Conservation (phyloP, 495 filamentous ascomycete genomes). For the Terfezia claveryi region DNA sequence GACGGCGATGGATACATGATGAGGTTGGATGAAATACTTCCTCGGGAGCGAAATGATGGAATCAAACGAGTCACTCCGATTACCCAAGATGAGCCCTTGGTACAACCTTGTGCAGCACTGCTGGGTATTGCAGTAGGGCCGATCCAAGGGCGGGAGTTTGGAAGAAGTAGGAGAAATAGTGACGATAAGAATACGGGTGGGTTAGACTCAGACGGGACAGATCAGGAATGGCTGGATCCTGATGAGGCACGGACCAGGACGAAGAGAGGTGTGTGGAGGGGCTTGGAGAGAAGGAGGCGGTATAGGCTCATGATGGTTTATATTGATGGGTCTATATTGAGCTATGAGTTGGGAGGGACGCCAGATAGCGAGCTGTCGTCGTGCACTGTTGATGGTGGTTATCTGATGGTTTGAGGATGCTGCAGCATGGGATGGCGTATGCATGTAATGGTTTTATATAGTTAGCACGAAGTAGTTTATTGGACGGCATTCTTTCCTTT, state of each 20-base stretch:
- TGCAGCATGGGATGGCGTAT: neutral
- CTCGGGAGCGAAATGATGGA: constrained; percentile 4
- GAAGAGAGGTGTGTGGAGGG: constrained; percentile 3
- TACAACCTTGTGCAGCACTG: constrained; percentile 27
- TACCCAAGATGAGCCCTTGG: constrained; percentile 32
- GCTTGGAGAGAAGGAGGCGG: constrained; percentile 18
- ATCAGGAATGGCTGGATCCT: neutral
- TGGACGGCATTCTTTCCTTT: too few species aligned
- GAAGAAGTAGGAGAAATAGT: neutral
- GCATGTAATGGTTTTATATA: too few species aligned
- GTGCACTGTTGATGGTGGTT: neutral
- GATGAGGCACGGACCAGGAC: constrained; percentile 19
- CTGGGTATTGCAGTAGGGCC: constrained; percentile 37
- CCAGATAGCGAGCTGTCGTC: constrained; percentile 3
- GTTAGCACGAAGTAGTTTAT: too few species aligned
- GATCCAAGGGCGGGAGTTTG: constrained; percentile 34
- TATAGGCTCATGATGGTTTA: constrained; percentile 61
- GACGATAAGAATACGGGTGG: neutral
- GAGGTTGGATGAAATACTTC: constrained; percentile 14
- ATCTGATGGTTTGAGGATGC: neutral
- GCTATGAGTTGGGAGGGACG: constrained; percentile 44
- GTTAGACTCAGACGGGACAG: neutral
- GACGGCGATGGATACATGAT: constrained; percentile 20
- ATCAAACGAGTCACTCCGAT: constrained; percentile 22
- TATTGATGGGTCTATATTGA: constrained; percentile 52